A percentile compares a stretch with the other conserved stretches of the same genome.
phyloP scores from a whole-genome alignment of 2,329 filamentous ascomycete species.

The Exophiala oligosperma region DNA sequence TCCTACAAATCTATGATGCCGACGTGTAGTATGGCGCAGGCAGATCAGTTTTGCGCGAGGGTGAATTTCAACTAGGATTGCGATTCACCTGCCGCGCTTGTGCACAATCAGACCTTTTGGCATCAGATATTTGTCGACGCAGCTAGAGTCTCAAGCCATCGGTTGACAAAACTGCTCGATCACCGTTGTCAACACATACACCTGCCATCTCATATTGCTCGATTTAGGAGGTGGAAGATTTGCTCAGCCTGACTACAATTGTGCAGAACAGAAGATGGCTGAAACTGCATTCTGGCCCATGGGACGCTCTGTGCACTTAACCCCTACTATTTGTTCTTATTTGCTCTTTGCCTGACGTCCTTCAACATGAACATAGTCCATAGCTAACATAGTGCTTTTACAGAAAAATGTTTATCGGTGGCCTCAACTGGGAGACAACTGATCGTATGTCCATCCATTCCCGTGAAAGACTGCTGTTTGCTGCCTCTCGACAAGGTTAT shows the following conservation, averaged over 20 bases:
- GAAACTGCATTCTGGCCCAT: neutral
- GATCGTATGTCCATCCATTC: slow-evolving; percentile 68
- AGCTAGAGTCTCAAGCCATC: too few species aligned
- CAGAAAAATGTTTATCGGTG: slow-evolving; percentile 99
- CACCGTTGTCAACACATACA: too few species aligned
- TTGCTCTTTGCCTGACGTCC: neutral
- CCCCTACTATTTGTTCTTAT: neutral
- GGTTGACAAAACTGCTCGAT: too few species aligned
- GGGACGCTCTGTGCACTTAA: neutral
- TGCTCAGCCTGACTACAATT: neutral
- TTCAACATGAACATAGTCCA: slow-evolving; percentile 5
- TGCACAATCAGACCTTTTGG: neutral
- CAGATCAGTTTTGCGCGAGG: too few species aligned
- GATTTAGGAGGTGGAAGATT: neutral
- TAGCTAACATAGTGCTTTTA: slow-evolving; percentile 37
- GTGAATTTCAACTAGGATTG: too few species aligned
- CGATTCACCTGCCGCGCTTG: neutral
- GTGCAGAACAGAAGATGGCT: too few species aligned
- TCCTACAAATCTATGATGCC: too few species aligned
- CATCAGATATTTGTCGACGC: neutral
- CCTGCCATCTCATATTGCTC: neutral
- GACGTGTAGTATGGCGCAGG: too few species aligned
- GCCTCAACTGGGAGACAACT: slow-evolving; percentile 98
- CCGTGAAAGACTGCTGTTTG: too few species aligned
- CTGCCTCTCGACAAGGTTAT: neutral